A percentile compares a stretch with the other conserved stretches of the same genome.
Conservation (phyloP, 2,329 filamentous ascomycete genomes). For the Bisporella sp. region DNA sequence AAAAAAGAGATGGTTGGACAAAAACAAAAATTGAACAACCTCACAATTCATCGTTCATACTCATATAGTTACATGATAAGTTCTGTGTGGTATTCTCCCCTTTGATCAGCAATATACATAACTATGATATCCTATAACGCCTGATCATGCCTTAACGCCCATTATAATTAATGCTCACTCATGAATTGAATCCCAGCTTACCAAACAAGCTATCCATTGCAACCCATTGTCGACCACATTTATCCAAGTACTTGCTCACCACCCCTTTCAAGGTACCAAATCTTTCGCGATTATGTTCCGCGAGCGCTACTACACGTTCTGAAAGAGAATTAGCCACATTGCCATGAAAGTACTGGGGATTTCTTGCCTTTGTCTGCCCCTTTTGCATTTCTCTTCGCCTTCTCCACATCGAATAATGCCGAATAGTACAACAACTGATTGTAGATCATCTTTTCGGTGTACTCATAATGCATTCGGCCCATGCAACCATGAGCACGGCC, state of each 20-base stretch:
- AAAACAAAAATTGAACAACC: no score
- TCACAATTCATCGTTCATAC: no score
- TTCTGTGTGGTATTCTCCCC: no score
- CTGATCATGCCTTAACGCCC: constrained; percentile 10
- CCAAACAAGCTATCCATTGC: constrained; percentile 86
- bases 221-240: constrained; percentile 88
- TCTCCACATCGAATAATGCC: constrained; percentile 82
- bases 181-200: constrained; percentile 47
- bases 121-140: constrained; percentile 9
- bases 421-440: constrained; percentile 90
- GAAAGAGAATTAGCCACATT: constrained; percentile 17
- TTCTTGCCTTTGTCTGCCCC: constrained; percentile 37
- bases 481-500: constrained; percentile 78
- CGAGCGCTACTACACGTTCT: constrained; percentile 56
- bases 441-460: constrained; percentile 83
- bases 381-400: constrained; percentile 50
- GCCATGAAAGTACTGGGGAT: not conserved
- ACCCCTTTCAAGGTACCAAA: constrained; percentile 72
- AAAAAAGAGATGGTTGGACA: no score
- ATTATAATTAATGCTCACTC: constrained; percentile 6
- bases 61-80: no score
- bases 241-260: constrained; percentile 78
- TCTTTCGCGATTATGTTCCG: constrained; percentile 72
- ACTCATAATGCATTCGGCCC: constrained; percentile 84
- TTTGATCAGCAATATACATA: not conserved